These are phyloP conservation scores for Benincasa hispida DNA, from an alignment of 306 rosid genomes.

Conservation along the genomic window DNA sequence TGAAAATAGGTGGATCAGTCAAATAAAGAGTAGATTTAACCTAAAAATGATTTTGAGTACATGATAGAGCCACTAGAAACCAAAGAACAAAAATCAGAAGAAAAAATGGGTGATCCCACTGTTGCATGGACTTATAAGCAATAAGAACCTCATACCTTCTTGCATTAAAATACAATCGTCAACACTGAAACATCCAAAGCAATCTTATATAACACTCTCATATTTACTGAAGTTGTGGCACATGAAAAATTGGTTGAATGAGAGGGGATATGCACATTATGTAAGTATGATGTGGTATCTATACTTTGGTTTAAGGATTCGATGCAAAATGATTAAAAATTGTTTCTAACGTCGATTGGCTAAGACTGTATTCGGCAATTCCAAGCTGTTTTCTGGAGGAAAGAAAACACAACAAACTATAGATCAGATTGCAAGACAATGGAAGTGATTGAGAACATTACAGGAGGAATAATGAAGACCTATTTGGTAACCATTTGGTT, in stretches of 20 bases:
- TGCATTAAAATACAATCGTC: neutral
- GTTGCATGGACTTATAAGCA: neutral
- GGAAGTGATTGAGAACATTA: neutral
- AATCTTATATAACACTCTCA: neutral
- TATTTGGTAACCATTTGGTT: no score
- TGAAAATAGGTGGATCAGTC: neutral
- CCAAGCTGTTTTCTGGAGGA: slow-evolving; percentile 46
- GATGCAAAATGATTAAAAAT: slow-evolving; percentile 93
- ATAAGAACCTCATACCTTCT: neutral
- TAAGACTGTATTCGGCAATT: slow-evolving; percentile 84
- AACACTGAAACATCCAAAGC: neutral
- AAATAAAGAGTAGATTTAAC: no score
- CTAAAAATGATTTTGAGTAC: neutral
- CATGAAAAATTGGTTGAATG: neutral
- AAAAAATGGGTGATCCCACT: neutral
- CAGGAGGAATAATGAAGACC: neutral
- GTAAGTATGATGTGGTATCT: neutral
- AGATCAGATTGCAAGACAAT: neutral
- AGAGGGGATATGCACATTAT: neutral
- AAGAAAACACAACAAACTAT: slow-evolving; percentile 5
- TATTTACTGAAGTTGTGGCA: neutral
- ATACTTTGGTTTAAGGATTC: slow-evolving; percentile 13
- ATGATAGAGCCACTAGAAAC: neutral
- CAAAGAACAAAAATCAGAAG: neutral
- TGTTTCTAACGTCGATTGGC: slow-evolving; percentile 86